Evolutionary conservation across 176 grass and related monocot genomes (phyloP).

Genomic region (Zea luxurians): DNA sequence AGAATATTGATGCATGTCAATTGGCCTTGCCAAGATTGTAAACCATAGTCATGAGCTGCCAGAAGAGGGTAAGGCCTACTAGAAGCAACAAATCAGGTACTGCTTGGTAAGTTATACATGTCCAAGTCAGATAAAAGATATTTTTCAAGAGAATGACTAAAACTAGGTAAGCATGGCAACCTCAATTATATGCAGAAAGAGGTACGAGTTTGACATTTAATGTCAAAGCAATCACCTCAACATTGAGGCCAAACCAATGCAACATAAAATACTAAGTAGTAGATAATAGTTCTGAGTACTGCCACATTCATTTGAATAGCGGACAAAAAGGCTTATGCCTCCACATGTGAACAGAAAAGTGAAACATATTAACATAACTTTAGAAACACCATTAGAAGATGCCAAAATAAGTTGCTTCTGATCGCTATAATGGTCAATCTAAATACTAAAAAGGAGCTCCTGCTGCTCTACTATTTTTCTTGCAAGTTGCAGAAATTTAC

Average conservation of each 20-base stretch:
- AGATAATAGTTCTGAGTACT: background rate
- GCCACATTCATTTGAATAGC: conserved; percentile 9
- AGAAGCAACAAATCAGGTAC: background rate
- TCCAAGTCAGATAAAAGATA: background rate
- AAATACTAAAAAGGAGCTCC: conserved; percentile 13
- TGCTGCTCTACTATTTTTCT: background rate
- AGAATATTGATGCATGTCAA: background rate
- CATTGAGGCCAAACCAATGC: background rate
- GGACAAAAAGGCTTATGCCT: background rate
- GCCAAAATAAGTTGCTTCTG: conserved; percentile 25
- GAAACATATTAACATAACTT: conserved; percentile 25
- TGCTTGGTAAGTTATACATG: conserved; percentile 1
- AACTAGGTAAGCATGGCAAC: background rate
- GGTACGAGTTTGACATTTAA: background rate
- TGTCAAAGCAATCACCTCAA: conserved; percentile 24
- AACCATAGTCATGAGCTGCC: conserved; percentile 6
- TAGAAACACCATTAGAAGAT: conserved; percentile 5
- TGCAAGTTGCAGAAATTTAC: background rate
- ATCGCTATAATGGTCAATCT: conserved; percentile 24
- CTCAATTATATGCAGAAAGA: background rate
- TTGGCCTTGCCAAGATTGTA: background rate
- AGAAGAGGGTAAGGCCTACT: conserved; percentile 18
- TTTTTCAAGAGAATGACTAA: background rate
- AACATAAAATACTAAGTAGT: background rate
- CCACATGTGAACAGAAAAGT: background rate